A percentile compares a stretch with the other conserved stretches of the same genome.
These are phyloP conservation scores for Ustilago curta DNA, from an alignment of 1,284 basidiomycete genomes.

Conservation along the genomic window DNA sequence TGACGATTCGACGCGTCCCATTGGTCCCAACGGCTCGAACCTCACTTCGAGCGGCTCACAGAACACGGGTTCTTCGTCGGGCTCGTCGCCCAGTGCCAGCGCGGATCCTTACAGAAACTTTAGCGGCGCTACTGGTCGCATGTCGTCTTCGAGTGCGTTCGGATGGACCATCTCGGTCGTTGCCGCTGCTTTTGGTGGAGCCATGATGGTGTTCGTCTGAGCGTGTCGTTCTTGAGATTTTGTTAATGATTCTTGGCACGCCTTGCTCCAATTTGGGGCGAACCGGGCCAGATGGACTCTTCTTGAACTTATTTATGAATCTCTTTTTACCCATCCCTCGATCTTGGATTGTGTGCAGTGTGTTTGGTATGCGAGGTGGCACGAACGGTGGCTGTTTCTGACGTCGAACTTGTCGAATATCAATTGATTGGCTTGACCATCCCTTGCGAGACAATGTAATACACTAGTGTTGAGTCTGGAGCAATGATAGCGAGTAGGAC, in stretches of 20 bases:
- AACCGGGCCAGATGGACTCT: no score
- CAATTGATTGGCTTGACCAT: slow-evolving; percentile 67
- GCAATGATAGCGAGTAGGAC: slow-evolving; percentile 64
- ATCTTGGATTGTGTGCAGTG: not conserved
- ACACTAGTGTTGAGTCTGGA: slow-evolving; percentile 63
- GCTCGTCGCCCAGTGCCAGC: slow-evolving; percentile 27
- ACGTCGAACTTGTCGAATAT: not conserved
- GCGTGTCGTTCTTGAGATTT: not conserved
- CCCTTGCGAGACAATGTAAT: slow-evolving; percentile 63
- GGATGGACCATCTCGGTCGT: slow-evolving; percentile 28
- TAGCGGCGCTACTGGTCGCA: slow-evolving; percentile 15
- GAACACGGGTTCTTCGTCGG: slow-evolving; percentile 23
- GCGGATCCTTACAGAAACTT: slow-evolving; percentile 44
- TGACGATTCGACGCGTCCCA: slow-evolving; percentile 57
- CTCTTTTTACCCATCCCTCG: no score
- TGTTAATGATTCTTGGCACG: not conserved
- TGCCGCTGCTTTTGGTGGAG: slow-evolving; percentile 25
- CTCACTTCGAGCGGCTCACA: slow-evolving; percentile 35
- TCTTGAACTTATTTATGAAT: not conserved
- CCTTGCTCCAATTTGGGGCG: no score
- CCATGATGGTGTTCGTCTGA: slow-evolving; percentile 25
- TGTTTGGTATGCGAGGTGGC: not conserved
- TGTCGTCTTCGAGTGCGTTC: slow-evolving; percentile 9
- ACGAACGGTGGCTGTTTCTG: no score
- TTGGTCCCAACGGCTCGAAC: slow-evolving; percentile 59